phyloP scores from a whole-genome alignment of 176 grass and related monocot genomes.

The Pontederia paniculata region DNA sequence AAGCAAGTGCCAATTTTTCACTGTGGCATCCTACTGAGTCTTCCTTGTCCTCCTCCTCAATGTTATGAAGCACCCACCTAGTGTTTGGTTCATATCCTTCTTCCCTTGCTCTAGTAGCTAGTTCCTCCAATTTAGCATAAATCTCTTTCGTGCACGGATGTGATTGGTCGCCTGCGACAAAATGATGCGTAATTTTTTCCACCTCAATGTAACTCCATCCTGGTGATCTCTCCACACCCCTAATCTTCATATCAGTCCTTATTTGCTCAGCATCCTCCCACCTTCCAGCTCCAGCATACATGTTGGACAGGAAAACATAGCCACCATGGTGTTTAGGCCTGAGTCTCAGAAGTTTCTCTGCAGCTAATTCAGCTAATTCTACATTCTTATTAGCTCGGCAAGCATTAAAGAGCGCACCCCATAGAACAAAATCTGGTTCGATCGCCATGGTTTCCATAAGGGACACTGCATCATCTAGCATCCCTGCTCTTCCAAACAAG shows the following conservation, averaged over 20 bases:
- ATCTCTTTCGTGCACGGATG: constrained; percentile 23
- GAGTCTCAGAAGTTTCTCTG: constrained; percentile 30
- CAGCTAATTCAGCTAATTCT: constrained; percentile 17
- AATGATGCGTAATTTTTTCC: constrained; percentile 12
- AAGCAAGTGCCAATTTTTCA: constrained; percentile 24
- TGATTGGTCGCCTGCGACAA: constrained; percentile 28
- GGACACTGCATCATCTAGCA: constrained; percentile 18
- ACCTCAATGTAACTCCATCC: constrained; percentile 29
- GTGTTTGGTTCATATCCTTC: constrained; percentile 30
- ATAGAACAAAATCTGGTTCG: constrained; percentile 22
- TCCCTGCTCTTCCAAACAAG: constrained; percentile 27
- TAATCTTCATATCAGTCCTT: constrained; percentile 25
- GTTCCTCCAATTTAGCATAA: constrained; percentile 20
- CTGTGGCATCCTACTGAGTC: constrained; percentile 30
- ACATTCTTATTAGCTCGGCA: constrained; percentile 30
- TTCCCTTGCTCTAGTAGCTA: constrained; percentile 19
- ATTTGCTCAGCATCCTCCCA: constrained; percentile 27
- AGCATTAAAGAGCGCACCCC: constrained; percentile 31
- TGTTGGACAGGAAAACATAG: constrained; percentile 32
- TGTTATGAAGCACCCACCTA: constrained; percentile 28
- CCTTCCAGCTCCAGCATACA: constrained; percentile 23
- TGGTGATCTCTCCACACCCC: constrained; percentile 13
- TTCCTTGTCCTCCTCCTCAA: constrained; percentile 35
- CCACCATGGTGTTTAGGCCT: constrained; percentile 25
- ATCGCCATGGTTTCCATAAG: constrained; percentile 18